Base-by-base conservation (phyloP, 768 basidiomycete genomes). In the Pulveroboletus sp. region DNA sequence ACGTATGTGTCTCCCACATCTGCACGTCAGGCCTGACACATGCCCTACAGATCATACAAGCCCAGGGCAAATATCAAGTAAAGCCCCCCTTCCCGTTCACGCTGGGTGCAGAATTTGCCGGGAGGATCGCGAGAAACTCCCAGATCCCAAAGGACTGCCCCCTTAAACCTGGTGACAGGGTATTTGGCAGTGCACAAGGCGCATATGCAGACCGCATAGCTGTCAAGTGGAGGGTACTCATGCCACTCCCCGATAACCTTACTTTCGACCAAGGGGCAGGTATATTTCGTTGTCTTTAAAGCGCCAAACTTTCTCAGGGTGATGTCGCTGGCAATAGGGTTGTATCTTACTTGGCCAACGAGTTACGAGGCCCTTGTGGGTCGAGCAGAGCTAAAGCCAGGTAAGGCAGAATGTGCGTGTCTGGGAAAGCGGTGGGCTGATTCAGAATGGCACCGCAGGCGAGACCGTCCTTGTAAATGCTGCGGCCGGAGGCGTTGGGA, bases 381-480 rank as follows among this genome's bases (percentile, higher is more conserved):
- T 10, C 76, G 93, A 44, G 95, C 91, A 11, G 72, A 88, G 40
- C 69, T 93, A 37, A 82, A 93, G 62, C 69, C 81, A 46, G 93
- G 90, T 84, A 33, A 73, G 61, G 17, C 11, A n/a, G 28, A 32
- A 3, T 13, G 8, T 35, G 43, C 32, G 2, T 33, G 7, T 44
- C 15, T 37, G 33, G 38, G 49, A 26, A 46, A 18, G 45, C 17
- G 10, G 24, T n/a, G n/a, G 15, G 43, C 55, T 62, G 17, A 57
- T 46, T 31, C 24, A 27, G 27, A 21, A 24, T 18, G 46, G 40
- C 14, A 42, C 37, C 31, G 8, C 43, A 88, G 89, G 88, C 18
- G 95, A 97, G 71, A 93, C 86, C 81, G 81, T 96, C 4, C 81
- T 99, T 3, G 84, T 98, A 5, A 91, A 92, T 43, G 95, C 93